Conservation (phyloP, 257 asterid species). For the Plantago major region DNA sequence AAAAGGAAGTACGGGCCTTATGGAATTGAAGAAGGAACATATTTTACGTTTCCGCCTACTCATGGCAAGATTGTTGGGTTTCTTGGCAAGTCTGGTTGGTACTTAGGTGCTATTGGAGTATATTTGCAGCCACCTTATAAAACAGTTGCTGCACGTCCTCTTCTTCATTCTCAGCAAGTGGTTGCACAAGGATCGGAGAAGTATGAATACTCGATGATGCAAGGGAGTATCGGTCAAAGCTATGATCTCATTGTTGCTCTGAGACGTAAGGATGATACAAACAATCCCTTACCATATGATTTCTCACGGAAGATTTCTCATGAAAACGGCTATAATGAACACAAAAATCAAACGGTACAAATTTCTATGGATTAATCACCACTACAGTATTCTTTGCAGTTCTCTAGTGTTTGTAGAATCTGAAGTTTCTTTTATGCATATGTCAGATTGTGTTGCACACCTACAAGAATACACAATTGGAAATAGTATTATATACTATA, state of each 20-base stretch:
- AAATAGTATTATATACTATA: too few relatives aligned
- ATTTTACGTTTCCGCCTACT: constrained; percentile 44
- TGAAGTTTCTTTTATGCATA: constrained; percentile 5
- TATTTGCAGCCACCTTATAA: constrained; percentile 47
- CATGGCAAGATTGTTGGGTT: constrained; percentile 68
- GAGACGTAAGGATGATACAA: constrained; percentile 35
- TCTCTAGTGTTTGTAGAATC: neutral
- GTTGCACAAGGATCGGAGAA: constrained; percentile 25
- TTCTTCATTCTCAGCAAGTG: constrained; percentile 29
- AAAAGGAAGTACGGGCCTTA: constrained; percentile 60
- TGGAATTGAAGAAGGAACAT: constrained; percentile 59
- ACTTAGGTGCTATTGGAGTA: constrained; percentile 63
- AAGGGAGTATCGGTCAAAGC: constrained; percentile 49
- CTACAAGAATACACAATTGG: too few relatives aligned
- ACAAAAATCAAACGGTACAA: constrained; percentile 36
- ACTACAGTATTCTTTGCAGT: neutral
- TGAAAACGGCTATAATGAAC: constrained; percentile 22
- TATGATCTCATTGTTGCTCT: constrained; percentile 63
- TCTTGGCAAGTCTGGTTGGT: constrained; percentile 68
- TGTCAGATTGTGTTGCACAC: neutral
- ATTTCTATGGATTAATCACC: neutral
- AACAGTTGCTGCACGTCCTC: constrained; percentile 3
- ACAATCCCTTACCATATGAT: constrained; percentile 16
- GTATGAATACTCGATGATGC: constrained; percentile 50
- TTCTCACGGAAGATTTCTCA: constrained; percentile 24